A percentile compares a stretch with the other conserved stretches of the same genome.
These are phyloP conservation scores for Russula foetens DNA, from an alignment of 768 basidiomycete genomes.

Conservation along the genomic window DNA sequence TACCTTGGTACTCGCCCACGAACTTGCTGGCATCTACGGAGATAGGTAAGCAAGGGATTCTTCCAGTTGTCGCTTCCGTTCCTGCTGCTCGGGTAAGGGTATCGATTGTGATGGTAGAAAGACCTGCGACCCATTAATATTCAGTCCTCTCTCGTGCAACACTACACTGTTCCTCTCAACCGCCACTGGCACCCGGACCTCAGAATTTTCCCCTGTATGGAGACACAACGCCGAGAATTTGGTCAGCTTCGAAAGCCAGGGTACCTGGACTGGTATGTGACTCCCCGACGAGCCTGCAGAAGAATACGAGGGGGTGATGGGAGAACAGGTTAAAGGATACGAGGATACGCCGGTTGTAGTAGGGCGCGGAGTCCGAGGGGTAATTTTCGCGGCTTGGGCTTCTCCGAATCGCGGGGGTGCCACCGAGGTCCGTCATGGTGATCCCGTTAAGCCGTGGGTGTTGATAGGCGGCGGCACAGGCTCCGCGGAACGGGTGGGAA, in stretches of 20 bases:
- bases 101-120: not conserved
- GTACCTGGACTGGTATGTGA: not conserved
- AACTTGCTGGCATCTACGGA: not conserved
- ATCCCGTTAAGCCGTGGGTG: too few relatives aligned
- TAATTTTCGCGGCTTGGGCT: not conserved
- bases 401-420: too few relatives aligned
- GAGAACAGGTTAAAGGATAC: not conserved
- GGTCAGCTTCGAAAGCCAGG: not conserved
- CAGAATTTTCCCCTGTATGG: too few relatives aligned
- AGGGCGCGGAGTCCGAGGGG: not conserved
- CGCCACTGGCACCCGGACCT: too few relatives aligned
- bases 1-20: too few relatives aligned
- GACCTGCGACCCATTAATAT: not conserved
- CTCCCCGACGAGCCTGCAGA: not conserved
- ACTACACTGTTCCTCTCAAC: too few relatives aligned
- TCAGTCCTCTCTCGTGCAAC: not conserved
- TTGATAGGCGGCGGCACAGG: too few relatives aligned
- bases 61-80: not conserved
- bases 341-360: not conserved
- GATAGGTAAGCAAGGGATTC: not conserved
- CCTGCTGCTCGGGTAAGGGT: not conserved
- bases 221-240: not conserved
- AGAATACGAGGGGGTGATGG: not conserved
- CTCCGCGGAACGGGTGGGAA: too few relatives aligned
- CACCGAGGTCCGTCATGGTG: too few relatives aligned